A percentile compares a stretch with the other conserved stretches of the same genome.
phyloP scores from a whole-genome alignment of 2,329 filamentous ascomycete species.

The Xylaria arbuscula region DNA sequence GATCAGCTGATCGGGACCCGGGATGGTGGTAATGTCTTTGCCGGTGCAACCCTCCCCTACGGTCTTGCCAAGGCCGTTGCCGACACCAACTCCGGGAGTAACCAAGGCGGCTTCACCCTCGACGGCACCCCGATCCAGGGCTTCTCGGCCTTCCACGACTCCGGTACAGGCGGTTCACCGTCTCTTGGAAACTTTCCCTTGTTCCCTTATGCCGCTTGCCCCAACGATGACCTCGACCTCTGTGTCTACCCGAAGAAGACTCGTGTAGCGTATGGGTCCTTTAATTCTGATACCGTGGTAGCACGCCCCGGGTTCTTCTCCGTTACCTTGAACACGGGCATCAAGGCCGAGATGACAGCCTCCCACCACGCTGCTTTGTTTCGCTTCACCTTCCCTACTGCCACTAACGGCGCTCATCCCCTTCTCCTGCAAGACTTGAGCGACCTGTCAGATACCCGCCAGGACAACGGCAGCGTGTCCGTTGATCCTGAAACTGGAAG shows the following conservation, averaged over 20 bases:
- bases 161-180: constrained; percentile 66
- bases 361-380: constrained; percentile 75
- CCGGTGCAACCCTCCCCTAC: constrained; percentile 54
- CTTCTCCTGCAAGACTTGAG: constrained; percentile 74
- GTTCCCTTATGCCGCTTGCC: constrained; percentile 73
- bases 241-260: constrained; percentile 68
- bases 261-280: constrained; percentile 56
- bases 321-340: constrained; percentile 66
- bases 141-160: constrained; percentile 69
- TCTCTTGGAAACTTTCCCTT: constrained; percentile 80
- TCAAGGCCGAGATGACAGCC: constrained; percentile 74
- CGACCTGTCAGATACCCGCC: constrained; percentile 70
- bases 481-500: constrained; percentile 68
- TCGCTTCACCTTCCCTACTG: constrained; percentile 69
- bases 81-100: constrained; percentile 64
- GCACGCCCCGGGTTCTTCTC: constrained; percentile 74
- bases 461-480: constrained; percentile 65
- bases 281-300: constrained; percentile 62
- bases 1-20: constrained; percentile 65
- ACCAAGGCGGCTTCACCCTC: constrained; percentile 68
- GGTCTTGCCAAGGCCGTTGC: constrained; percentile 68
- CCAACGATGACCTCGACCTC: constrained; percentile 68
- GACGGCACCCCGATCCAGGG: constrained; percentile 63
- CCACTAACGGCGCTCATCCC: constrained; percentile 59
- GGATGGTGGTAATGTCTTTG: constrained; percentile 60